Evolutionary conservation across 1,139 yeast species (phyloP).

Genomic region (Kurtzmaniella quercitrusa): DNA sequence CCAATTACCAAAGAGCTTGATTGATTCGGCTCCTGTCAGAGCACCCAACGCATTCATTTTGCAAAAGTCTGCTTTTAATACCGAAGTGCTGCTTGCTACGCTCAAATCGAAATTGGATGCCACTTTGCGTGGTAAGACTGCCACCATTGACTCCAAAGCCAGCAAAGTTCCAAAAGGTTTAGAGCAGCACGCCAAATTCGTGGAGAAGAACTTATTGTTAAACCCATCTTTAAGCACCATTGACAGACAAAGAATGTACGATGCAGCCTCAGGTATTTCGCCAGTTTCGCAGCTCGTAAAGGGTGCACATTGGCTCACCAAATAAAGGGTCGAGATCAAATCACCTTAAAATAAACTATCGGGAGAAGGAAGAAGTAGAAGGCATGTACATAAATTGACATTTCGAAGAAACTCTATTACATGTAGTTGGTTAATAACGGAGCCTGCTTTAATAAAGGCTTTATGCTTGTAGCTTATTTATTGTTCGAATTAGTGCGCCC

Average conservation of each 20-base stretch:
- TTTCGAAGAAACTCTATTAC: constrained; percentile 8
- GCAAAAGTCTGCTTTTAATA: constrained; percentile 27
- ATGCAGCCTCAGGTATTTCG: constrained; percentile 25
- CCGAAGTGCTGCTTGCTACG: constrained; percentile 19
- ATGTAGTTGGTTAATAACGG: no score
- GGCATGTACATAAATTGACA: constrained; percentile 6
- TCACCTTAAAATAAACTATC: neutral
- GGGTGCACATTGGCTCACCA: constrained; percentile 30
- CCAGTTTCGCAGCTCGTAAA: constrained; percentile 24
- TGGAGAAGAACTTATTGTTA: constrained; percentile 23
- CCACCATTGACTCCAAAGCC: constrained; percentile 10
- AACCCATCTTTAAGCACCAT: constrained; percentile 28
- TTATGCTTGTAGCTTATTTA: neutral
- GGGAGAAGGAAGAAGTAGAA: constrained; percentile 6
- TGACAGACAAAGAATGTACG: constrained; percentile 27
- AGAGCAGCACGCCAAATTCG: constrained; percentile 15
- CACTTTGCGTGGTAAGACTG: constrained; percentile 32
- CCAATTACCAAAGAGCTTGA: constrained; percentile 33
- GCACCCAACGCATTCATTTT: constrained; percentile 30
- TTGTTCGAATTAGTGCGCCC: no score
- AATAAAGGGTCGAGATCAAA: neutral
- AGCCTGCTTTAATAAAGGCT: neutral
- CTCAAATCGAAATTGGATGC: constrained; percentile 25
- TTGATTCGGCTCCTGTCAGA: constrained; percentile 18
- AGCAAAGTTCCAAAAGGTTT: constrained; percentile 10